phyloP scores from a whole-genome alignment of 129 eudicot species.

The Mikania micrantha region DNA sequence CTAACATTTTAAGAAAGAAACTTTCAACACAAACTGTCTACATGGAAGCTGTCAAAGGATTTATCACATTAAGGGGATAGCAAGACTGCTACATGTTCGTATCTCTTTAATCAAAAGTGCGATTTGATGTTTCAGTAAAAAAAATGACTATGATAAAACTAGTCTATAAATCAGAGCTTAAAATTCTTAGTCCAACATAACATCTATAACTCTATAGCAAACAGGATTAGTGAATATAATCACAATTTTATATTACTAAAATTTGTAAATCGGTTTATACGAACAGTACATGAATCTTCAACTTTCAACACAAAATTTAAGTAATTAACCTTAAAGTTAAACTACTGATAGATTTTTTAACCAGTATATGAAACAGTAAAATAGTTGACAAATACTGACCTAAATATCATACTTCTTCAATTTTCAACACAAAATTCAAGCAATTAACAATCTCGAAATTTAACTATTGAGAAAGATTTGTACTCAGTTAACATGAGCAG shows the following conservation, averaged over 20 bases:
- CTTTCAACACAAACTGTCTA: background rate
- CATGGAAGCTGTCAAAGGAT: background rate
- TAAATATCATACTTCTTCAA: constrained; percentile 1
- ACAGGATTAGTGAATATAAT: too few relatives aligned
- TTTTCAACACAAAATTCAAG: too few relatives aligned
- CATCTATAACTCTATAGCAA: background rate
- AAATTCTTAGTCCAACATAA: background rate
- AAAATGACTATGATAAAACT: background rate
- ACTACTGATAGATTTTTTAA: background rate
- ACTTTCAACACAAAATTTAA: too few relatives aligned
- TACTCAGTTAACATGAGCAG: background rate
- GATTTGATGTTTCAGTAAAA: background rate
- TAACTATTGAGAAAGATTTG: background rate
- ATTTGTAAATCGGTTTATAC: too few relatives aligned
- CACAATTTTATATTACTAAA: too few relatives aligned
- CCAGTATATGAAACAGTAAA: background rate
- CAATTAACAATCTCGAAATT: background rate
- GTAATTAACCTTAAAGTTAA: background rate
- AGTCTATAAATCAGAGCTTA: background rate
- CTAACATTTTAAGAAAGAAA: background rate
- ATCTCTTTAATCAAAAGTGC: background rate
- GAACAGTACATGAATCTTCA: too few relatives aligned
- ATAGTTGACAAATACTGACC: background rate
- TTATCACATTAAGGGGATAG: background rate
- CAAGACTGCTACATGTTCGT: background rate